Evolutionary conservation across 805 yeast genomes (phyloP).

Genomic region (Myxozyma nipponensis): DNA sequence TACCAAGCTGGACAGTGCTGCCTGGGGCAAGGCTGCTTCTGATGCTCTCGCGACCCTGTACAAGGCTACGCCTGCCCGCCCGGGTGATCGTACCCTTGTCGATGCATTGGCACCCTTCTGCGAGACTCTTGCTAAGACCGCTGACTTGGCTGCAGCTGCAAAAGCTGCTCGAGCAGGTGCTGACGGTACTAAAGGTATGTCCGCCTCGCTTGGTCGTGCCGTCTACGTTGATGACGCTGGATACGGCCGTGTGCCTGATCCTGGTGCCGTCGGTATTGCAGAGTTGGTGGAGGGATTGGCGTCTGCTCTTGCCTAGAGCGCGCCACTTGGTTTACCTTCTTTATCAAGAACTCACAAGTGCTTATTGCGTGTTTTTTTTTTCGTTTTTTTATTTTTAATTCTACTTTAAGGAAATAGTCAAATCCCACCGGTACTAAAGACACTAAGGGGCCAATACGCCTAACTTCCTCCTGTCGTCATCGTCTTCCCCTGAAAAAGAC

Average conservation of each 20-base stretch:
- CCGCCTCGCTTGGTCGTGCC: conserved; percentile 91
- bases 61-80: conserved; percentile 83
- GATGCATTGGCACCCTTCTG: conserved; percentile 89
- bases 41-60: conserved; percentile 68
- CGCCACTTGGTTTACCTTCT: too few species aligned
- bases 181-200: conserved; percentile 63
- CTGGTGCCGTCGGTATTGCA: conserved; percentile 88
- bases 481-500: too few species aligned
- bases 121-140: conserved; percentile 50
- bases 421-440: too few species aligned
- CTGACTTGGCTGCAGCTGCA: conserved; percentile 58
- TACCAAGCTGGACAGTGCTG: conserved; percentile 13
- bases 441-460: too few species aligned
- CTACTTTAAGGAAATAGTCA: too few species aligned
- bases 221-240: conserved; percentile 65
- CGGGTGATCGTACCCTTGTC: conserved; percentile 83
- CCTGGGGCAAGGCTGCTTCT: conserved; percentile 35
- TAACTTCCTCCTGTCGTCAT: too few species aligned
- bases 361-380: too few species aligned
- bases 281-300: conserved; percentile 49
- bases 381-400: too few species aligned
- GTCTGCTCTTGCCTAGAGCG: background rate
- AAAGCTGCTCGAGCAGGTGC: conserved; percentile 73
- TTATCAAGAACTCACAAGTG: too few species aligned
- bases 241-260: conserved; percentile 61